These are phyloP conservation scores for Corchorus olitorius DNA, from an alignment of 345 rosid species.

Conservation along the genomic window DNA sequence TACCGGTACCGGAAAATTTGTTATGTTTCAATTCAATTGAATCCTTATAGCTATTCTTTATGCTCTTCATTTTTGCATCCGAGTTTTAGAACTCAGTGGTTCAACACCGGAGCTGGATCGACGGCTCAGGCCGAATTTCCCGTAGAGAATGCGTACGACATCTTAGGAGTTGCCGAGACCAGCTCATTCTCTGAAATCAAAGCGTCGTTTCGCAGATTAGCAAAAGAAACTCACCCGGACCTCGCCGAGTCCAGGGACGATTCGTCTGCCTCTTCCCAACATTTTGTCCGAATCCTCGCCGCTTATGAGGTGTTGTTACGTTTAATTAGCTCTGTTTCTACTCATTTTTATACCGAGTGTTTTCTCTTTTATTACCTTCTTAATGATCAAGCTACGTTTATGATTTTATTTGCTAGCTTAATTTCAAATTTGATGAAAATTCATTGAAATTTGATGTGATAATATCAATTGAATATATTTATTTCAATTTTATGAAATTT, in stretches of 20 bases:
- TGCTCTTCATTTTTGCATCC: conserved; percentile 14
- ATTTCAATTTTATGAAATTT: neutral
- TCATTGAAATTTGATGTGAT: neutral
- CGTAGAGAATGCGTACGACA: conserved; percentile 66
- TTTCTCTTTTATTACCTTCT: neutral
- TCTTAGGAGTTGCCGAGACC: conserved; percentile 65
- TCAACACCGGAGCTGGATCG: conserved; percentile 51
- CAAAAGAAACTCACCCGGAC: conserved; percentile 95
- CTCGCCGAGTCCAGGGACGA: conserved; percentile 48
- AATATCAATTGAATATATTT: neutral
- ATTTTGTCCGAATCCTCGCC: conserved; percentile 84
- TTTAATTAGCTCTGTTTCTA: neutral
- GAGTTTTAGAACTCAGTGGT: conserved; percentile 42
- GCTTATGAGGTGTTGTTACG: conserved; percentile 72
- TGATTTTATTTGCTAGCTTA: neutral
- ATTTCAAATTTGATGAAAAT: conserved; percentile 15
- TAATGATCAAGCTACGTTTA: neutral
- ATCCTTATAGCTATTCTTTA: conserved; percentile 19
- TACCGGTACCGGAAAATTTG: conserved; percentile 31
- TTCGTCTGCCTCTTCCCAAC: conserved; percentile 46
- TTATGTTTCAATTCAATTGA: conserved; percentile 24
- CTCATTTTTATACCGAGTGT: neutral
- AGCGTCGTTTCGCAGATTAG: conserved; percentile 78
- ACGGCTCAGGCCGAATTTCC: conserved; percentile 50
- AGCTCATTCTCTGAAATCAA: conserved; percentile 85